These are phyloP conservation scores for Trypethelium eluteriae DNA, from an alignment of 495 filamentous ascomycete species.

Conservation along the genomic window DNA sequence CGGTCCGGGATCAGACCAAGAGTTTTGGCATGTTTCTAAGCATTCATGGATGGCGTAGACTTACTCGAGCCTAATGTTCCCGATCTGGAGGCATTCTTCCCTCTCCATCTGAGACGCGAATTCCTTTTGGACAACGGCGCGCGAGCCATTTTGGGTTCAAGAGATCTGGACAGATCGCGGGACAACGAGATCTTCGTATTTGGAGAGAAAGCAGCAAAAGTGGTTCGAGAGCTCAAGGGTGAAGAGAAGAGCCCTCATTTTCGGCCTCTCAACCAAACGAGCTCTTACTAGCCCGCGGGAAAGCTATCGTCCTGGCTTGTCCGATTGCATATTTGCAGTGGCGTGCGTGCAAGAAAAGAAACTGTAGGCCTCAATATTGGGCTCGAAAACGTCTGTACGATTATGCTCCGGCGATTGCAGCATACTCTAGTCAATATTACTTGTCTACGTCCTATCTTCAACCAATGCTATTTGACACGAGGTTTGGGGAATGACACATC, in stretches of 20 bases:
- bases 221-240: not conserved
- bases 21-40: not conserved
- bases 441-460: not conserved
- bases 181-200: not conserved
- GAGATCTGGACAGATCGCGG: not conserved
- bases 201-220: not conserved
- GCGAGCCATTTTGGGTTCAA: not conserved
- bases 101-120: not conserved
- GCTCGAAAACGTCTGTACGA: not conserved
- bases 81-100: not conserved
- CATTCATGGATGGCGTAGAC: not conserved
- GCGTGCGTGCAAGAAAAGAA: not conserved
- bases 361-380: not conserved
- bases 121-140: not conserved
- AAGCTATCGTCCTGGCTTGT: not conserved
- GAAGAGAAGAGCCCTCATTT: not conserved
- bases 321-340: not conserved
- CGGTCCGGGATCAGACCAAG: not conserved
- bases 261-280: not conserved
- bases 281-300: not conserved
- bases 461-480: not conserved
- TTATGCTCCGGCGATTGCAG: not conserved
- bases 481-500: not conserved
- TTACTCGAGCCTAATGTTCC: not conserved
- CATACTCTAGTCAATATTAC: not conserved